Evolutionary conservation across 805 yeast genomes (phyloP), one percentile per base, ranked within the genome.

Genomic region (Grigorovia jiainica): DNA sequence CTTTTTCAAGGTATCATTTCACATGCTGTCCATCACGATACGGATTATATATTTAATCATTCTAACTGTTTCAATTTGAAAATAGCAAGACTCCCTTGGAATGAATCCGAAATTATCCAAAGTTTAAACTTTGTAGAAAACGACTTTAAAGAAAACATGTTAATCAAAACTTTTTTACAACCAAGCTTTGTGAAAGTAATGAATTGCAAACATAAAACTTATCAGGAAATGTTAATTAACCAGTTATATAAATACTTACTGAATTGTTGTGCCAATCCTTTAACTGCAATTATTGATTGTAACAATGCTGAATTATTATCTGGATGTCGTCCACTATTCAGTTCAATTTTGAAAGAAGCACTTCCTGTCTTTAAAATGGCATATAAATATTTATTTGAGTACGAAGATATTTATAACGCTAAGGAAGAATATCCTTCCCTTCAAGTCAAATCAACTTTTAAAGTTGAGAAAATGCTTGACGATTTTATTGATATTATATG

Each of bases 201-300:
- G 18, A 52, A 47, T 25, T 53, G 63, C 3, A 44, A 52, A 24
- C 56, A 58, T 21, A 46, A 61, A 34, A 68, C 76, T 38, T 65
- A 70, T 36, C 69, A 69, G 16, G 75, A 71, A 31, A 58, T 77
- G 43, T 58, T 78, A 29, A 50, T 76, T 23, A 72, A 77, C 1
- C 95, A 86, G 60, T 65, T 79, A 50, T 82, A 79, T 50, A 90
- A 90, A 59, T 72, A 90, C 43, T 68, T 82, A 36, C 79, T 83
- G 18, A 90, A 90, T 55, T 72, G 85, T 2, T 83, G 90, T 53
- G 79, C 89, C 48, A 90, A 90, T 54, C 83, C 96, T 0, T 64
- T 82, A 23, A 83, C 96, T 0, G 81, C 95, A 0, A 64, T 87
- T 18, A 62, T 83, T 23, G 82, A 84, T 58, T 82, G 92, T 55